Percentiles rank a stretch among this genome's conserved stretches.
Evolutionary conservation across 345 rosid species (phyloP).

Genomic region (Odontarrhena argentea): DNA sequence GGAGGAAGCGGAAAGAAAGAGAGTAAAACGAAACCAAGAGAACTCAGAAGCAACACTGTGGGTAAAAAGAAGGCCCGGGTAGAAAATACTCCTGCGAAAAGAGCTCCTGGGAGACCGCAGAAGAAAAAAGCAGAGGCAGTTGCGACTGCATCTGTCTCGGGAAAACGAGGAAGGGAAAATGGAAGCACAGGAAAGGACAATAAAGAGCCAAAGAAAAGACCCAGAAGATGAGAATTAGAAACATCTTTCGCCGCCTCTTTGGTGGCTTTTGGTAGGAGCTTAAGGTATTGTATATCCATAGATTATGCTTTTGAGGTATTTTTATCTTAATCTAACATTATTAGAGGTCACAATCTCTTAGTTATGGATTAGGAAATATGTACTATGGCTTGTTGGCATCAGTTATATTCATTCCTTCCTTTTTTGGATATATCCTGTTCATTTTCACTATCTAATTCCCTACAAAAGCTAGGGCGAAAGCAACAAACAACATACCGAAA

Average conservation of each 20-base stretch:
- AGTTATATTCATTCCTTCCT: constrained; percentile 33
- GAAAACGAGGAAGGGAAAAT: constrained; percentile 58
- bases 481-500: constrained; percentile 1
- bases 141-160: constrained; percentile 33
- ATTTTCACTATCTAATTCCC: constrained; percentile 19
- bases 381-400: constrained; percentile 20
- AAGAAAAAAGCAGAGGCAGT: constrained; percentile 45
- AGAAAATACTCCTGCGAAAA: constrained; percentile 46
- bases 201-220: constrained; percentile 52
- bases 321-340: constrained; percentile 28
- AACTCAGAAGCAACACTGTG: constrained; percentile 40
- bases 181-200: constrained; percentile 41
- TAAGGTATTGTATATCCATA: constrained; percentile 25
- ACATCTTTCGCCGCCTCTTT: neutral
- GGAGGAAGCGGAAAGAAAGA: constrained; percentile 42
- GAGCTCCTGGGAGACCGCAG: constrained; percentile 52
- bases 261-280: neutral
- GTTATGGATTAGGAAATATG: constrained; percentile 28
- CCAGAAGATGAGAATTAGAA: neutral
- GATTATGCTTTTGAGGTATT: constrained; percentile 9
- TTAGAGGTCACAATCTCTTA: constrained; percentile 16
- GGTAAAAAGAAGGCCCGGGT: constrained; percentile 43
- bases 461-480: neutral
- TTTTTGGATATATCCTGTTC: constrained; percentile 23
- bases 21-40: constrained; percentile 49